These are phyloP conservation scores for Mycena olivaceomarginata DNA, from an alignment of 768 basidiomycete species.

Conservation along the genomic window DNA sequence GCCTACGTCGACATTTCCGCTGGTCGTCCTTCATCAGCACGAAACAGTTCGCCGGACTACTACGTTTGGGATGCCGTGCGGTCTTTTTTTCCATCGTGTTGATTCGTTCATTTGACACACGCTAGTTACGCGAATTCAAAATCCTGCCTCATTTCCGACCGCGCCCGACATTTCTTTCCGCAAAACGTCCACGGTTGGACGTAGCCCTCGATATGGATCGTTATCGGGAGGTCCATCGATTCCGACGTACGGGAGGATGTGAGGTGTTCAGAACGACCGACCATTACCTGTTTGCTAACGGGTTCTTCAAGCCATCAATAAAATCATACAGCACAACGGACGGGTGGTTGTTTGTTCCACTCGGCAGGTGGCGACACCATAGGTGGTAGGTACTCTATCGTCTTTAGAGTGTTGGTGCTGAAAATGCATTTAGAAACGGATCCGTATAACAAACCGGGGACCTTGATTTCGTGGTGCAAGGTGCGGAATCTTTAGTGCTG, in stretches of 20 bases:
- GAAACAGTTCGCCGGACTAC: neutral
- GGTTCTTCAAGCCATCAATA: conserved; percentile 66
- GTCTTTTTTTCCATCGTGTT: neutral
- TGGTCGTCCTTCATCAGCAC: neutral
- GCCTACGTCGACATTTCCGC: conserved; percentile 22
- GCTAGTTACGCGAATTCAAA: conserved; percentile 8
- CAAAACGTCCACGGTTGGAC: conserved; percentile 17
- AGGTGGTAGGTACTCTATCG: conserved; percentile 47
- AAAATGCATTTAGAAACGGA: conserved; percentile 50
- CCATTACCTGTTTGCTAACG: neutral
- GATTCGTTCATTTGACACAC: neutral
- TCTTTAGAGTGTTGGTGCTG: neutral
- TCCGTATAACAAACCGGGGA: conserved; percentile 69
- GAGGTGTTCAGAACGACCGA: neutral
- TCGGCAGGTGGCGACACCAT: conserved; percentile 67
- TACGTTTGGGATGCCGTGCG: conserved; percentile 33
- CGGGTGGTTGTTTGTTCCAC: conserved; percentile 66
- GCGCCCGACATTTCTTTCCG: conserved; percentile 19
- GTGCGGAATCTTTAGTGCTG: conserved; percentile 44
- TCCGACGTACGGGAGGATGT: conserved; percentile 38
- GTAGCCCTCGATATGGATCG: conserved; percentile 33
- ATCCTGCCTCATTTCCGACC: neutral
- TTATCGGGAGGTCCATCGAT: neutral
- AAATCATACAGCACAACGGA: conserved; percentile 66
- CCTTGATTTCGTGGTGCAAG: conserved; percentile 63